Conservation (phyloP, 139 green algal genomes). For the Volvox reticuliferus region DNA sequence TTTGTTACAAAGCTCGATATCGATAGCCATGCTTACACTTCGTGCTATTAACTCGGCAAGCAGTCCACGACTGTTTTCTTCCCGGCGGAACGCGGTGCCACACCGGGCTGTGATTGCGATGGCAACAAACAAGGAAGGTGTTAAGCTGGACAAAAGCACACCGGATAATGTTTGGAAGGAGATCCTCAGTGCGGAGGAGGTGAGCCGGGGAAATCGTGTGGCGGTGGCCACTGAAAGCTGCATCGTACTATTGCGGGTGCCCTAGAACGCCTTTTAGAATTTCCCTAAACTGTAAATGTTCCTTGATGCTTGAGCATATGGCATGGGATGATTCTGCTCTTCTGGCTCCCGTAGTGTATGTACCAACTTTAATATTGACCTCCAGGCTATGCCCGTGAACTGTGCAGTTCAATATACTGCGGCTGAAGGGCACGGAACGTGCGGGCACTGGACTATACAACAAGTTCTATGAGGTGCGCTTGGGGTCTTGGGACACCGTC, state of each 20-base stretch:
- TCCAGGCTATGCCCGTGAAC: too few species aligned
- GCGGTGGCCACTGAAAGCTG: neutral
- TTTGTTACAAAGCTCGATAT: too few species aligned
- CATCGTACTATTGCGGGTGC: too few species aligned
- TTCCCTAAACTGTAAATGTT: too few species aligned
- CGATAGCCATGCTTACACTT: constrained; percentile 15
- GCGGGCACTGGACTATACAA: constrained; percentile 89
- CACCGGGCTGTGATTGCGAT: neutral
- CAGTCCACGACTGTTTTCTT: neutral
- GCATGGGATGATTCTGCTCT: too few species aligned
- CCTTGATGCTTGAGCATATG: too few species aligned
- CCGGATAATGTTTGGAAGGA: constrained; percentile 69
- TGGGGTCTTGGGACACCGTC: too few species aligned
- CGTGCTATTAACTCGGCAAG: neutral
- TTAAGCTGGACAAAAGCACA: constrained; percentile 72
- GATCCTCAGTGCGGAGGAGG: constrained; percentile 63
- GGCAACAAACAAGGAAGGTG: constrained; percentile 11
- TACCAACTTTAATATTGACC: too few species aligned
- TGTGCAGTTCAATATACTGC: constrained; percentile 88
- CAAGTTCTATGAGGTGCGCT: constrained; percentile 79
- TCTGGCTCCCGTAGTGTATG: too few species aligned
- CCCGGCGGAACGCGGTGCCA: neutral
- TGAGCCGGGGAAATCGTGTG: constrained; percentile 25
- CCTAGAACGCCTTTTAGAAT: too few species aligned
- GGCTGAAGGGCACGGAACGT: constrained; percentile 94